Evolutionary conservation across 768 basidiomycete species (phyloP).

Genomic region (Suillus spraguei): DNA sequence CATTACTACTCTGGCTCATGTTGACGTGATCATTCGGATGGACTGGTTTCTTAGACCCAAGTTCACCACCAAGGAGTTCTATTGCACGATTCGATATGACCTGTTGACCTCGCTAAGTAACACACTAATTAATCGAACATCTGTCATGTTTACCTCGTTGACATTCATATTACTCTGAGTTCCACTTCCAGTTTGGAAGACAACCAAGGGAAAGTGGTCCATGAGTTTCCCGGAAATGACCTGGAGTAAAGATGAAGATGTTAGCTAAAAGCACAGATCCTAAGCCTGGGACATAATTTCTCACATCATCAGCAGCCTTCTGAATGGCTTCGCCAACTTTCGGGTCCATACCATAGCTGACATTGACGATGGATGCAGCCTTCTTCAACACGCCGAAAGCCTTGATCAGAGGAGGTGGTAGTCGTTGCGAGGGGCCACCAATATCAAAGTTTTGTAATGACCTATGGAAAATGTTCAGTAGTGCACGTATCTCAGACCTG

Average conservation of each 20-base stretch:
- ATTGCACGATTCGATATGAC: slow-evolving; percentile 99
- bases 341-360: slow-evolving; percentile 86
- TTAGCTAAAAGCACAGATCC: slow-evolving; percentile 2
- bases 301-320: slow-evolving; percentile 90
- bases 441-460: slow-evolving; percentile 99
- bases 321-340: slow-evolving; percentile 89
- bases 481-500: background rate
- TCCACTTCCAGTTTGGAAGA: slow-evolving; percentile 98
- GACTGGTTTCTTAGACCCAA: slow-evolving; percentile 95
- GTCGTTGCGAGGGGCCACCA: slow-evolving; percentile 90
- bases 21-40: slow-evolving; percentile 99
- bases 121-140: background rate
- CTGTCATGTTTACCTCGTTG: slow-evolving; percentile 69
- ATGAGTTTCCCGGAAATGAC: slow-evolving; percentile 95
- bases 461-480: slow-evolving; percentile 40
- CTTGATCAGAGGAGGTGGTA: slow-evolving; percentile 95
- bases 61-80: slow-evolving; percentile 91
- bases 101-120: slow-evolving; percentile 37
- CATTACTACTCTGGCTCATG: slow-evolving; percentile 98
- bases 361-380: slow-evolving; percentile 91
- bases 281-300: slow-evolving; percentile 21
- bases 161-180: slow-evolving; percentile 99
- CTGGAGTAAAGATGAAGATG: slow-evolving; percentile 39
- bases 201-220: slow-evolving; percentile 97
- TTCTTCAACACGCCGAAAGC: slow-evolving; percentile 98